These are phyloP conservation scores for Plectranthus barbatus DNA, from an alignment of 257 asterid genomes.

Conservation along the genomic window DNA sequence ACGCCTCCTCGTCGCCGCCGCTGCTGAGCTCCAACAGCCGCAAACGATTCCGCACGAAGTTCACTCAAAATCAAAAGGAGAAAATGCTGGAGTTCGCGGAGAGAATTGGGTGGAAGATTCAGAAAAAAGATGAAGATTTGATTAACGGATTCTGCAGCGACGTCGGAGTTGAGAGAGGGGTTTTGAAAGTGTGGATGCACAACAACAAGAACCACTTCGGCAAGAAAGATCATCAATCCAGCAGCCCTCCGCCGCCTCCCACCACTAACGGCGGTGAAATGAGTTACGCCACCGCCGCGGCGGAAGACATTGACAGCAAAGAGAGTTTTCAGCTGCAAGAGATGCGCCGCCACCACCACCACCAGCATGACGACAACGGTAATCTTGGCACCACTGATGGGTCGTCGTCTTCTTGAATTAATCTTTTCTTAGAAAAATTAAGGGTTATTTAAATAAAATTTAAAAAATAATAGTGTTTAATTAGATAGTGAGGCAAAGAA, in stretches of 20 bases:
- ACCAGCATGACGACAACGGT: neutral
- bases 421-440: neutral
- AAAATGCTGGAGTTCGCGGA: slow-evolving; percentile 65
- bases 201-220: slow-evolving; percentile 56
- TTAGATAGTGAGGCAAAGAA: neutral
- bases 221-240: slow-evolving; percentile 26
- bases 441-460: slow-evolving; percentile 19
- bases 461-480: neutral
- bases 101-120: slow-evolving; percentile 66
- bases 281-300: slow-evolving; percentile 13
- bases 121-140: slow-evolving; percentile 50
- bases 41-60: slow-evolving; percentile 58
- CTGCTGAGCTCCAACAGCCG: slow-evolving; percentile 3
- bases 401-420: slow-evolving; percentile 41
- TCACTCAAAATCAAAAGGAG: slow-evolving; percentile 55
- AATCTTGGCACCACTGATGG: slow-evolving; percentile 34
- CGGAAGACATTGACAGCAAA: neutral
- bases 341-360: neutral
- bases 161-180: slow-evolving; percentile 54
- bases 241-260: slow-evolving; percentile 15
- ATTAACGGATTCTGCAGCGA: slow-evolving; percentile 43
- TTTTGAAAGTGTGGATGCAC: slow-evolving; percentile 87
- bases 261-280: neutral
- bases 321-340: neutral
- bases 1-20: neutral